Evolutionary conservation across 768 basidiomycete species (phyloP).

Genomic region (Tricholoma terreum): DNA sequence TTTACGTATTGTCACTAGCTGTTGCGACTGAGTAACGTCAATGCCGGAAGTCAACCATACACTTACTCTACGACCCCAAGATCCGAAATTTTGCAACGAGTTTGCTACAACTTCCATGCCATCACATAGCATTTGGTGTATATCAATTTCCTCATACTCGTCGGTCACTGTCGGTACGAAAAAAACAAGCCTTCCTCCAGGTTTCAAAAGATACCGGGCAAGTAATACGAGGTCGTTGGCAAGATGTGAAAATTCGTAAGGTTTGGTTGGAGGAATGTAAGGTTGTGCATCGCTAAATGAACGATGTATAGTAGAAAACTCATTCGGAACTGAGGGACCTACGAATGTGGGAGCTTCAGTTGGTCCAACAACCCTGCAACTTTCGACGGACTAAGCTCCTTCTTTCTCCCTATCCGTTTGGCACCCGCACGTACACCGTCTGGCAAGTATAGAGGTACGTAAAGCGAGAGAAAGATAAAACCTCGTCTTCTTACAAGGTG

Average conservation of each 20-base stretch:
- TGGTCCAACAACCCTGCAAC: conserved; percentile 36
- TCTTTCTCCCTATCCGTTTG: conserved; percentile 74
- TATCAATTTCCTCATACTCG: conserved; percentile 85
- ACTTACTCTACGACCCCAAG: conserved; percentile 89
- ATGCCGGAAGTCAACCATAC: neutral
- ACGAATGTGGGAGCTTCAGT: conserved; percentile 41
- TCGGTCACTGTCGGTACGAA: conserved; percentile 93
- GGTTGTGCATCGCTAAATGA: neutral
- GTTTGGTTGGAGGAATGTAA: conserved; percentile 5
- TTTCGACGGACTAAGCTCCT: conserved; percentile 38
- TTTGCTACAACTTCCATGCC: conserved; percentile 90
- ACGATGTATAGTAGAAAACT: neutral
- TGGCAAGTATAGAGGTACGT: conserved; percentile 25
- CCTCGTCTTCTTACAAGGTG: conserved; percentile 66
- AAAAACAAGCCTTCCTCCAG: conserved; percentile 88
- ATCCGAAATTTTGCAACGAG: conserved; percentile 90
- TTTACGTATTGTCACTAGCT: conserved; percentile 94
- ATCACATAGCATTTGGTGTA: conserved; percentile 71
- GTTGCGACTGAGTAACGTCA: conserved; percentile 6
- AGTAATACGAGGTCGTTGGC: conserved; percentile 46
- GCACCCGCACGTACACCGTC: conserved; percentile 93
- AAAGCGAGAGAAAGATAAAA: neutral
- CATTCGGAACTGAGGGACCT: conserved; percentile 21
- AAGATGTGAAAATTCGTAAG: conserved; percentile 3
- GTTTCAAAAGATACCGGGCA: conserved; percentile 80